These are phyloP conservation scores for Sporisorium graminicola DNA, from an alignment of 1,284 basidiomycete genomes.

Conservation along the genomic window DNA sequence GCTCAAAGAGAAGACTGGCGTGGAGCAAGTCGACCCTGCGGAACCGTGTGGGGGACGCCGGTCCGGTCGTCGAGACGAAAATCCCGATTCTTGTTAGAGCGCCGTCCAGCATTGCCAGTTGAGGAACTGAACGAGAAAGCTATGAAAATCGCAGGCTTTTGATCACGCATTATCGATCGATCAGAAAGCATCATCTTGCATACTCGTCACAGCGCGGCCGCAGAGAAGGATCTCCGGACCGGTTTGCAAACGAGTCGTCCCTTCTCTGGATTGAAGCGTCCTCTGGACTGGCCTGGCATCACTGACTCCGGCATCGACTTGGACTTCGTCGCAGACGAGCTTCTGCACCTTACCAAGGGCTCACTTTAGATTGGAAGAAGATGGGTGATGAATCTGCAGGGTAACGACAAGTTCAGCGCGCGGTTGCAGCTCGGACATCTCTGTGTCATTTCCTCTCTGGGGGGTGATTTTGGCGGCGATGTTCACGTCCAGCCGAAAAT, in stretches of 20 bases:
- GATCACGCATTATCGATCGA: slow-evolving; percentile 23
- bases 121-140: neutral
- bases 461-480: too few relatives aligned
- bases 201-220: neutral
- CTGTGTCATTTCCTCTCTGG: too few relatives aligned
- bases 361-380: neutral
- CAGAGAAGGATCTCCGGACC: slow-evolving; percentile 29
- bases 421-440: neutral
- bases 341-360: too few relatives aligned
- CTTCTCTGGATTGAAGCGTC: too few relatives aligned
- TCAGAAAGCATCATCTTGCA: slow-evolving; percentile 18
- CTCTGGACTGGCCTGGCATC: too few relatives aligned
- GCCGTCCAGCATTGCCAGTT: neutral
- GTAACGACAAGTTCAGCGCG: too few relatives aligned
- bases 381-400: neutral
- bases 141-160: neutral
- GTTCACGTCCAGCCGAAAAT: too few relatives aligned
- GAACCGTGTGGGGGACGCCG: neutral
- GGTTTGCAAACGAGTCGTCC: neutral
- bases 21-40: slow-evolving; percentile 5
- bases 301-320: neutral
- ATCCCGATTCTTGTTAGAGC: slow-evolving; percentile 15
- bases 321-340: too few relatives aligned
- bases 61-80: neutral
- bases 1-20: neutral